A percentile compares a stretch with the other conserved stretches of the same genome.
phyloP scores from a whole-genome alignment of 2,329 filamentous ascomycete species.

The Penicillium sp. region DNA sequence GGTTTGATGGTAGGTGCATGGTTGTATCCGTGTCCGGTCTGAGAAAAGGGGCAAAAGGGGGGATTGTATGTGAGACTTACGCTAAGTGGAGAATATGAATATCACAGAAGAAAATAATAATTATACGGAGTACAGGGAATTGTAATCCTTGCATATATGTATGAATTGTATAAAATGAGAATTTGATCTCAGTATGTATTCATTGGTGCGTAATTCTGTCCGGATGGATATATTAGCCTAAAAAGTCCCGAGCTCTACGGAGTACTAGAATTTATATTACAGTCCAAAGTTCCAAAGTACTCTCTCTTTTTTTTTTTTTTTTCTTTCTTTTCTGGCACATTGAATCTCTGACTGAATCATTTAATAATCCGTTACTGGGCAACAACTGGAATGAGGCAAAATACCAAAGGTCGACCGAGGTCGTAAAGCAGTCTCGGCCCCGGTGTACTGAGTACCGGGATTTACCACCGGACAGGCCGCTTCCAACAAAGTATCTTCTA shows the following conservation, averaged over 20 bases:
- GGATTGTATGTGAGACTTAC: not conserved
- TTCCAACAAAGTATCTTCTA: not conserved
- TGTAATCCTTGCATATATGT: not conserved
- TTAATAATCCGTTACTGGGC: not conserved
- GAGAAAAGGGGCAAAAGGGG: slow-evolving; percentile 15
- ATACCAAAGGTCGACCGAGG: not conserved
- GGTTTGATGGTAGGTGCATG: not conserved
- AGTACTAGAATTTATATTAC: not conserved
- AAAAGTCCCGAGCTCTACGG: not conserved
- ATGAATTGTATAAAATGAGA: not conserved
- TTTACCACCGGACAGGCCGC: not conserved
- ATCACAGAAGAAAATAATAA: not conserved
- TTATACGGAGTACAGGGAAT: not conserved
- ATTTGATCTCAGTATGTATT: not conserved
- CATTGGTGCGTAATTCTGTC: slow-evolving; percentile 4
- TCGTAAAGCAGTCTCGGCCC: slow-evolving; percentile 1
- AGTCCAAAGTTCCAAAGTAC: not conserved
- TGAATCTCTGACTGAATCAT: not conserved
- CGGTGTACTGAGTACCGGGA: slow-evolving; percentile 1
- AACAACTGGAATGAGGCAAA: not conserved
- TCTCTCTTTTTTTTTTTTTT: no score
- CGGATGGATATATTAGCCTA: not conserved
- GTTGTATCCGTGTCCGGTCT: slow-evolving; percentile 1
- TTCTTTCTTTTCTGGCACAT: not conserved
- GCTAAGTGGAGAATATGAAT: not conserved